Evolutionary conservation across 2,329 filamentous ascomycete species (phyloP).

Genomic region (Aspergillus novoparasiticus): DNA sequence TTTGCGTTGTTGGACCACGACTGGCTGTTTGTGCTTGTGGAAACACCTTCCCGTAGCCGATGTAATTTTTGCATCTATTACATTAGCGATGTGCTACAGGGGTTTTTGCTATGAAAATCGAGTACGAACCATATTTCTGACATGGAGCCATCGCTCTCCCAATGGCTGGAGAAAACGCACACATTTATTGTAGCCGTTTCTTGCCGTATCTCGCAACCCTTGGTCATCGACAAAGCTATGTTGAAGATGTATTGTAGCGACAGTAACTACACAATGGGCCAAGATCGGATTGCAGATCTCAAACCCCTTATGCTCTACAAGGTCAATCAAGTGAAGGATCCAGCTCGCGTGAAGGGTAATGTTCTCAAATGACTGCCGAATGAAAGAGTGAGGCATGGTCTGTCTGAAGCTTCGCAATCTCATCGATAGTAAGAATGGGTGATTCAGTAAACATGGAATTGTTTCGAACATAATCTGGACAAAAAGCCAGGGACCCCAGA

Average conservation of each 20-base stretch:
- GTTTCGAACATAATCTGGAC: conserved; percentile 52
- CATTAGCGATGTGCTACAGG: background rate
- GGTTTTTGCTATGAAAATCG: background rate
- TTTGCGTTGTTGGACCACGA: conserved; percentile 39
- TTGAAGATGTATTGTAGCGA: conserved; percentile 54
- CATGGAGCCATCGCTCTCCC: conserved; percentile 41
- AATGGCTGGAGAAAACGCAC: conserved; percentile 39
- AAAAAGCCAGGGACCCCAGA: conserved; percentile 54
- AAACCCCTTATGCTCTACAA: conserved; percentile 43
- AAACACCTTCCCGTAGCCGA: conserved; percentile 38
- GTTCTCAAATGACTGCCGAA: conserved; percentile 53
- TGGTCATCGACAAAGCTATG: conserved; percentile 49
- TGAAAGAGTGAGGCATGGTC: conserved; percentile 53
- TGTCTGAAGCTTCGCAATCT: conserved; percentile 50
- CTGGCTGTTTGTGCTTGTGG: conserved; percentile 21
- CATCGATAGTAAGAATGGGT: conserved; percentile 52
- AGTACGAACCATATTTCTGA: conserved; percentile 12
- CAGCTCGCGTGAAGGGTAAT: conserved; percentile 51
- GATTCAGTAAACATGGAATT: conserved; percentile 52
- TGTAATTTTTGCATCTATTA: conserved; percentile 27
- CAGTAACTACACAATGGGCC: conserved; percentile 50
- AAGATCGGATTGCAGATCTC: conserved; percentile 47
- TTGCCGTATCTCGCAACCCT: conserved; percentile 37
- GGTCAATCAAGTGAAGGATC: conserved; percentile 52
- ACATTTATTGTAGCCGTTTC: conserved; percentile 43